Conservation (phyloP, 2,329 filamentous ascomycete genomes). For the Xylariaceae sp. region DNA sequence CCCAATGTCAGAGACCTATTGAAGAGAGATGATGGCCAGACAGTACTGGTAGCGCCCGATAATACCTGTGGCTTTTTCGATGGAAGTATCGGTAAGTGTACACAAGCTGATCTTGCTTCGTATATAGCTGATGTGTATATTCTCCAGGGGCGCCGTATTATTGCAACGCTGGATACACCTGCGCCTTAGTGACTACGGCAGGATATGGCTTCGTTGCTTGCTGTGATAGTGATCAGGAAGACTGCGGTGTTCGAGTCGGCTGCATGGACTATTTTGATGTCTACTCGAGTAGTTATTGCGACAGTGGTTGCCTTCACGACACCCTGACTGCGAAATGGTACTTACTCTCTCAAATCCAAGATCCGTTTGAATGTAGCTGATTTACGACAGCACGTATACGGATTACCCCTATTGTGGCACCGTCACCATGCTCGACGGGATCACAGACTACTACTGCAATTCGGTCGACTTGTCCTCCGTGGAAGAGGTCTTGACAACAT, state of each 20-base stretch:
- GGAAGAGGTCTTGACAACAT: slow-evolving; percentile 37
- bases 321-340: slow-evolving; percentile 44
- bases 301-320: slow-evolving; percentile 36
- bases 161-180: slow-evolving; percentile 32
- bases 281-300: slow-evolving; percentile 32
- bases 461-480: slow-evolving; percentile 27
- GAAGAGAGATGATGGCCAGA: slow-evolving; percentile 28
- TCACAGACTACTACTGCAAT: slow-evolving; percentile 43
- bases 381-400: slow-evolving; percentile 29
- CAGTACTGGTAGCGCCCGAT: slow-evolving; percentile 42
- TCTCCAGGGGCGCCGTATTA: slow-evolving; percentile 33
- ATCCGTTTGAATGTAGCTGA: background rate
- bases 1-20: slow-evolving; percentile 31
- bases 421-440: slow-evolving; percentile 34
- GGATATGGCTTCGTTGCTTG: slow-evolving; percentile 37
- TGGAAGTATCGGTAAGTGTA: slow-evolving; percentile 31
- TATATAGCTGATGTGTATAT: slow-evolving; percentile 1
- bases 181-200: slow-evolving; percentile 35
- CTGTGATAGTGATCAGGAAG: slow-evolving; percentile 25
- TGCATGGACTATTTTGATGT: slow-evolving; percentile 37
- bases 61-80: slow-evolving; percentile 48
- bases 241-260: slow-evolving; percentile 31
- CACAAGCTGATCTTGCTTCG: background rate
- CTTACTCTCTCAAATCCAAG: slow-evolving; percentile 7
- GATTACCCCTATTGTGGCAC: slow-evolving; percentile 40